These are phyloP conservation scores for Cylindrotheca fusiformis DNA, from an alignment of 108 stramenopile species.

Conservation along the genomic window DNA sequence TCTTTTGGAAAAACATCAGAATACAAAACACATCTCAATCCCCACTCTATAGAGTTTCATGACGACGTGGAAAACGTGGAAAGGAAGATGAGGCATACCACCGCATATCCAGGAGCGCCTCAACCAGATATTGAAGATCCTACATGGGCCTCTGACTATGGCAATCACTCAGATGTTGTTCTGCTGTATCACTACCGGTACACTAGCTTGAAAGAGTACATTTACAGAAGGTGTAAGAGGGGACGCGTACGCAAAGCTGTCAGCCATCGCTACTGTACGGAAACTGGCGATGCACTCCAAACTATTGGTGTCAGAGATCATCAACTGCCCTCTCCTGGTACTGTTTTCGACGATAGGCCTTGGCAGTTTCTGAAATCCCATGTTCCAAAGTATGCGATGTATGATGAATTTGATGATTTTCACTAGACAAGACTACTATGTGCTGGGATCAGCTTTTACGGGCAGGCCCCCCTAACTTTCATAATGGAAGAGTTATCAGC, in stretches of 20 bases:
- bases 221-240: background rate
- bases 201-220: slow-evolving; percentile 1
- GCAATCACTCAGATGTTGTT: background rate
- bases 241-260: background rate
- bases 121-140: too few species aligned
- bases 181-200: slow-evolving; percentile 6
- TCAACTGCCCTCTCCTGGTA: background rate
- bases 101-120: slow-evolving; percentile 3
- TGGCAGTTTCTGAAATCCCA: background rate
- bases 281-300: background rate
- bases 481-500: too few species aligned
- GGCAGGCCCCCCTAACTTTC: too few species aligned
- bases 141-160: too few species aligned
- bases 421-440: too few species aligned
- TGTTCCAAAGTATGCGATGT: slow-evolving; percentile 3
- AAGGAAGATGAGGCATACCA: background rate
- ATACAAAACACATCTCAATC: background rate
- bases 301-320: background rate
- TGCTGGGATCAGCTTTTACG: too few species aligned
- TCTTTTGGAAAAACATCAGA: slow-evolving; percentile 5
- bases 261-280: too few species aligned
- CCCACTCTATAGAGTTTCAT: slow-evolving; percentile 4
- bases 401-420: too few species aligned
- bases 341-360: slow-evolving; percentile 1
- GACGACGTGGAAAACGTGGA: background rate